Evolutionary conservation across 192 early-diverging fungal species (phyloP), one percentile per base, ranked within the genome.

Genomic region (Obelidium mucronatum): DNA sequence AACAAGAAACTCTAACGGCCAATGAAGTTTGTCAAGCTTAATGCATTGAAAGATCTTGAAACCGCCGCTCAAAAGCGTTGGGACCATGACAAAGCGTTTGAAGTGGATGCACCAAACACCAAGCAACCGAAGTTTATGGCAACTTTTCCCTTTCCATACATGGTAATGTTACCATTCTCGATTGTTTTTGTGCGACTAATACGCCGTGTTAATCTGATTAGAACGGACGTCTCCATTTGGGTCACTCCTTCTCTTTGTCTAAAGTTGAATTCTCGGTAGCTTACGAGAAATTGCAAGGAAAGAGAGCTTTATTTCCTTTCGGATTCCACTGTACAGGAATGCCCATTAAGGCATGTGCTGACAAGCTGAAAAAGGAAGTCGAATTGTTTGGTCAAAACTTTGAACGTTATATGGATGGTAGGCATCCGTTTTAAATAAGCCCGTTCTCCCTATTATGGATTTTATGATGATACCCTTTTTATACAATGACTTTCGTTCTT

Each of bases 251-350:
- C 80, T 94, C 97, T 1, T 65, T 98, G 40, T 94, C 95, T 55
- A 99, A 99, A 79, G 88, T 94, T 58, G 98, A 99, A 80, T 98
- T 98, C 83, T 92, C 94, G n/a, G 87, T 90, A 24, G 94, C 95
- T 48, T 99, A 96, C 85, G 91, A 98, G 76, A 90, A 96, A 68
- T 83, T 99, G 72, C 87, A 94, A 83, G 98, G 98, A 37, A 98
- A 96, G 87, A 83, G 89, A 19, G 93, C 90, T 53, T 88, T 98
- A 65, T 95, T 97, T 62, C 98, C 98, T 28, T 92, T 97, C 76
- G 97, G 97, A 37, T 99, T 98, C 91, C 98, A 99, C 76, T 93
- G 92, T 59, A 98, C 98, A 8, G 98, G 98, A 51, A 99, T 99
- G 98, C 98, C 98, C 34, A 99, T 99, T 86, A 97, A 95, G 89